Evolutionary conservation across 305 asterid species (phyloP), one percentile per base, ranked within the genome.

Genomic region (Fraxinus dipetala): DNA sequence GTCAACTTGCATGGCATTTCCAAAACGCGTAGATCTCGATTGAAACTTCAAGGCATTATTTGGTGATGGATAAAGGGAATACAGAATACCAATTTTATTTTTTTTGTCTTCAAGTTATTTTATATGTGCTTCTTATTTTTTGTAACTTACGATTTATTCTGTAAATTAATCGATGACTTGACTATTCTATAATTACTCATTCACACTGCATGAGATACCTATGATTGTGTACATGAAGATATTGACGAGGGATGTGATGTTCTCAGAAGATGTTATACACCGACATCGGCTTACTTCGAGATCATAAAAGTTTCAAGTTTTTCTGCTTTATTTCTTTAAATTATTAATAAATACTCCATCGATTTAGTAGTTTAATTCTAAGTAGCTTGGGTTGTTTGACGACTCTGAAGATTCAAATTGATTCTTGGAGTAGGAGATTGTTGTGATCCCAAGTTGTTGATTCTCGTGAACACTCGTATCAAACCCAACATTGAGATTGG

Each of bases 1-100:
- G 87, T 86, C 87, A 84, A 84, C 86, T 61, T 51, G 69, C 56
- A 43, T 81, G 84, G 86, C 73, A 32, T 36, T 35, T 31, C 43
- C 78, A 83, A 87, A 81, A 38, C 88, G 86, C 87, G 87, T 88
- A 81, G 85, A 88, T 88, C 83, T 80, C 77, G 74, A 78, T 73
- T 65, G 30, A 85, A 48, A 74, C 54, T 83, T 28, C 7, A 75
- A 56, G 76, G 81, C 80, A 83, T 34, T 54, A 16, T 72, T 81
- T 51, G 51, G 83, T 35, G 32, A 63, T 70, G 73, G 59, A 70
- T 54, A 79, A 79, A 51, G 75, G 59, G 56, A 48, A 70, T 28
- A 13, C 38, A 13, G 22, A 14, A 31, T 70, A 31, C 43, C 83
- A 40, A 84, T 20, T 6, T 3, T 34, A 0, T 35, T 80, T 80